Conservation (phyloP, 2,329 filamentous ascomycete genomes). For the Metarhizium brunneum region DNA sequence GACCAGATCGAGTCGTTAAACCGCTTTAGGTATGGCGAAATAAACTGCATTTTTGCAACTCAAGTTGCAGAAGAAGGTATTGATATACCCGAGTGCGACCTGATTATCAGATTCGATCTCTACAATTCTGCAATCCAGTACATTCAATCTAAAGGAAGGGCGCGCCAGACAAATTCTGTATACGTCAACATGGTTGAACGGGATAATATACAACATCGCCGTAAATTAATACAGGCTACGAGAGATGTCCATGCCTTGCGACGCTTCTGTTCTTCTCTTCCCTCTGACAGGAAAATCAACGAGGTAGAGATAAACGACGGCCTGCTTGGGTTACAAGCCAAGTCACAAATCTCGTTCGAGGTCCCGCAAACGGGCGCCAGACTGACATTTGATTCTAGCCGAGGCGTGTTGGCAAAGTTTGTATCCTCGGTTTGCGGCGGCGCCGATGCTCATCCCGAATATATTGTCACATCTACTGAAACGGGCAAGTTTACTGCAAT, state of each 20-base stretch:
- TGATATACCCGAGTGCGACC: constrained; percentile 58
- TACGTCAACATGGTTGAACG: constrained; percentile 79
- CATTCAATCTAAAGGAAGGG: constrained; percentile 83
- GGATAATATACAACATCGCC: constrained; percentile 52
- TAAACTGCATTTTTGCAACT: constrained; percentile 59
- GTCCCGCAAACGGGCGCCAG: constrained; percentile 64
- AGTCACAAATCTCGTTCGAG: constrained; percentile 41
- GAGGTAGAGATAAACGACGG: constrained; percentile 15
- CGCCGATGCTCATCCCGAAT: constrained; percentile 38
- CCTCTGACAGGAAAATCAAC: constrained; percentile 55
- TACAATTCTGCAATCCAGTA: constrained; percentile 90
- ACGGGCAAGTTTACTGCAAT: constrained; percentile 62
- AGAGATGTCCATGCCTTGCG: constrained; percentile 56
- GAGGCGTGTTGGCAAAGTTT: constrained; percentile 65
- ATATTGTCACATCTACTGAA: constrained; percentile 42
- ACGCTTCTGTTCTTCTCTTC: constrained; percentile 66
- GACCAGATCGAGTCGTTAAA: constrained; percentile 67
- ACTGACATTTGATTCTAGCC: constrained; percentile 66
- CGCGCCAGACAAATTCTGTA: constrained; percentile 65
- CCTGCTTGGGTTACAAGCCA: constrained; percentile 12
- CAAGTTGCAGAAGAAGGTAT: constrained; percentile 60
- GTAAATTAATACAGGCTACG: constrained; percentile 49
- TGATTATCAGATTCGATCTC: constrained; percentile 71
- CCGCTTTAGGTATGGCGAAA: constrained; percentile 47
- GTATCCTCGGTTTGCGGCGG: constrained; percentile 47